These are phyloP conservation scores for Blastobotrys terrestris DNA, from an alignment of 805 yeast species.

Conservation along the genomic window DNA sequence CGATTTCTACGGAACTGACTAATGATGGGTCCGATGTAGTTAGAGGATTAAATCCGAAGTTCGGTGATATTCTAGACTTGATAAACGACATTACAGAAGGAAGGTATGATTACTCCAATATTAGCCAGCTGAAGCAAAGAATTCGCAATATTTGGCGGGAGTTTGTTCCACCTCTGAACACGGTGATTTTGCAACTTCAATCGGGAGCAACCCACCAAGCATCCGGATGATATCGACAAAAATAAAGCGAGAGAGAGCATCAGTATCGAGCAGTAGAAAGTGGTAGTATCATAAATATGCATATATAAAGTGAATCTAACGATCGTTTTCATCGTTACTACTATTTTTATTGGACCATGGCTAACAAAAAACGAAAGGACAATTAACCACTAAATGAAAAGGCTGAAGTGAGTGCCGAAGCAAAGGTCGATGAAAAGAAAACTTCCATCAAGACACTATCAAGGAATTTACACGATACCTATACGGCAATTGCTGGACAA, in stretches of 20 bases:
- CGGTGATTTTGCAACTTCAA: background rate
- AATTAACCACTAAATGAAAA: too few species aligned
- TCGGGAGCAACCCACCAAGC: too few species aligned
- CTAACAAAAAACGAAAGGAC: too few species aligned
- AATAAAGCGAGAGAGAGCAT: too few species aligned
- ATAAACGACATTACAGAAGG: background rate
- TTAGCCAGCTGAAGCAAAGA: background rate
- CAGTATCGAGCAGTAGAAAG: too few species aligned
- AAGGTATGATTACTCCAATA: background rate
- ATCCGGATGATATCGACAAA: too few species aligned
- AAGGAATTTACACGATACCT: background rate
- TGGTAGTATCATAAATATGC: too few species aligned
- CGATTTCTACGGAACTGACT: background rate
- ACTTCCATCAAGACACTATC: background rate
- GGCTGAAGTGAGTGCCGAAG: too few species aligned
- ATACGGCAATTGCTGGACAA: constrained; percentile 1
- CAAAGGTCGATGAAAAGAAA: too few species aligned
- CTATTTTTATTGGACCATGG: too few species aligned
- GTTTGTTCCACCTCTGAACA: background rate
- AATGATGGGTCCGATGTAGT: background rate
- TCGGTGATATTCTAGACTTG: background rate
- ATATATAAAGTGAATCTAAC: too few species aligned
- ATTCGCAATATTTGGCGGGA: background rate
- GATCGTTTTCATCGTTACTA: too few species aligned
- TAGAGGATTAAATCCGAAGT: background rate